These are phyloP conservation scores for Eimeria praecox DNA, from an alignment of 169 alveolate species.

Conservation along the genomic window DNA sequence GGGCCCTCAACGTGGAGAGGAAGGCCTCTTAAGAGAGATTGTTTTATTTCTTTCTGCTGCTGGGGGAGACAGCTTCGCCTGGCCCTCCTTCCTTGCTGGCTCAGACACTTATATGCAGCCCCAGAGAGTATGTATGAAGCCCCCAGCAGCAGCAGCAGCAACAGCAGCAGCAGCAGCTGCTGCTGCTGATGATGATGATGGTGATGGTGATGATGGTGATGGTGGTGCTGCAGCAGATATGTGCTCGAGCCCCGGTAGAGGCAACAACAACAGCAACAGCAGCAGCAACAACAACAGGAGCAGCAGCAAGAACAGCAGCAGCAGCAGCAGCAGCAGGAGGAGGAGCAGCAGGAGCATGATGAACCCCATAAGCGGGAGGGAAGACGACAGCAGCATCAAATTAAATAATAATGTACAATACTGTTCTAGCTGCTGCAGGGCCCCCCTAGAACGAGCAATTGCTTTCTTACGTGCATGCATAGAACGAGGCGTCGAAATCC, in stretches of 20 bases:
- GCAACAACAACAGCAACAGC: neutral
- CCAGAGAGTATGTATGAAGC: neutral
- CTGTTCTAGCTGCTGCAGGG: neutral
- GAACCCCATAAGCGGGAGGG: neutral
- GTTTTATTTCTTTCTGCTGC: neutral
- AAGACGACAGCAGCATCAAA: neutral
- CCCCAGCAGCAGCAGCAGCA: constrained; percentile 13
- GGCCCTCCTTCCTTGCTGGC: constrained; percentile 71
- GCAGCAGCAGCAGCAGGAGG: neutral
- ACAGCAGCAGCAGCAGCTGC: neutral
- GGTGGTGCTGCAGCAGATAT: too few relatives aligned
- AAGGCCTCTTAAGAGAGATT: neutral
- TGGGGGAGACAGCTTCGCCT: constrained; percentile 47
- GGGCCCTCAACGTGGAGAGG: neutral
- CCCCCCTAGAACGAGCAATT: constrained; percentile 19
- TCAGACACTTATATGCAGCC: constrained; percentile 53
- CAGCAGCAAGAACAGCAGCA: neutral
- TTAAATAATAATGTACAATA: neutral
- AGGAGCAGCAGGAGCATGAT: constrained; percentile 1
- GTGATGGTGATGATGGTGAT: too few relatives aligned
- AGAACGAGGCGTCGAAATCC: constrained; percentile 75
- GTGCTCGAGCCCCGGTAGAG: too few relatives aligned
- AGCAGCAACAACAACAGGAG: neutral
- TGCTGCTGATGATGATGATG: neutral
- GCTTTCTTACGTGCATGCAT: constrained; percentile 61